Base-by-base conservation (phyloP, 805 yeast genomes). In the Yamadazyma nakazawae region DNA sequence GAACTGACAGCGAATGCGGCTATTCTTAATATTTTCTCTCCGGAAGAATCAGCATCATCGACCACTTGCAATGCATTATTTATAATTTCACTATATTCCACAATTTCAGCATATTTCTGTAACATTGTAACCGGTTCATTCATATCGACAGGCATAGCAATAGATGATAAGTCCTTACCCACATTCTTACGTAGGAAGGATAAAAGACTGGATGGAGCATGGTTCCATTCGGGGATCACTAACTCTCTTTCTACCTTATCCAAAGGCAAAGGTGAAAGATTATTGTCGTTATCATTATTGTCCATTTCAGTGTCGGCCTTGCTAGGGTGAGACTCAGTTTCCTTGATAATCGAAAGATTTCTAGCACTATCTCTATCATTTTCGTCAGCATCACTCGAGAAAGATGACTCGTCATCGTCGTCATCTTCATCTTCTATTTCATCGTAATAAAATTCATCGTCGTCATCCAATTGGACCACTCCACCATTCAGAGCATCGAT, bases 81-180 rank as follows among this genome's bases (percentile, higher is more conserved):
- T 37, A 94, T 68, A 35, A 94, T 59, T 37, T 78, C 69, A 30
- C 87, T 64, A 62, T 88, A 88, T 63, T 94, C 99, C 59, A 87
- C 74, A 39, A 81, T 64, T 63, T 94, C 99, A 0, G 94, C 75
- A 55, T 84, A 80, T 51, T 82, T 79, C 62, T 94, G 96, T 46
- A 92, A 71, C 25, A 87, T 80, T 0, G 95, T 80, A 18, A 92
- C 61, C 0, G 99, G 99, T 64, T 94, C 99, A 67, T 94, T 94
- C 45, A 90, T 79, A 1, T 94, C 83, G 7, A 94, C 96, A 1
- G 99, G 99, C 91, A 92, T 90, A 0, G 96, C 83, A 38, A 91
- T 78, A 1, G 89, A 75, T 0, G 90, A 76, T 47, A 94, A 63
- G 63, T 92, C 98, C 59, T 91, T 92, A 17, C 97, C 97, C 10